Percentiles rank a stretch among this genome's conserved stretches.
These are phyloP conservation scores for Carex kokanica DNA, from an alignment of 176 grass and related monocot genomes.

Conservation along the genomic window DNA sequence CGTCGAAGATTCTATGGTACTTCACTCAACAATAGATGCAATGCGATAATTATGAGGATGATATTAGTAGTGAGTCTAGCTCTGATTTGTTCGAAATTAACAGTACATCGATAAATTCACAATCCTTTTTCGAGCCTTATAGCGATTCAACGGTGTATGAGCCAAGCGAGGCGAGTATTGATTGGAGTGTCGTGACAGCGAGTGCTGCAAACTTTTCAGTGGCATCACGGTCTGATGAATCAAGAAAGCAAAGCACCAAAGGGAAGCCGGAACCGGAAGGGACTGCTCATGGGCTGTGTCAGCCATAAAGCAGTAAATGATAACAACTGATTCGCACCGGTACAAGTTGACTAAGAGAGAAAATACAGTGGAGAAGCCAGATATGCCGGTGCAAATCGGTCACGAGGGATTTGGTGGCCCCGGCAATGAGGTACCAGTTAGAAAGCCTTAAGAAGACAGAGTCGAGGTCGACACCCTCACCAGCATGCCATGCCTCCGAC, in stretches of 20 bases:
- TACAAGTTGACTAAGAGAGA: neutral
- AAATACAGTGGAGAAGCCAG: neutral
- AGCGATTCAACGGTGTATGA: conserved; percentile 44
- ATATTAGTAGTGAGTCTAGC: conserved; percentile 70
- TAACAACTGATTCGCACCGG: conserved; percentile 21
- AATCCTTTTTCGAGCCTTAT: conserved; percentile 21
- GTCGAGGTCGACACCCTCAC: neutral
- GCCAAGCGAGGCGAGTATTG: conserved; percentile 81
- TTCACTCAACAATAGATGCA: neutral
- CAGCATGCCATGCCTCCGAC: neutral
- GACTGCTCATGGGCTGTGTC: conserved; percentile 57
- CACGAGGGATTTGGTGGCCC: neutral
- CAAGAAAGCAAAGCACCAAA: neutral
- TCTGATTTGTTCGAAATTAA: conserved; percentile 98
- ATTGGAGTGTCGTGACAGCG: conserved; percentile 76
- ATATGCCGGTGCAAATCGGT: neutral
- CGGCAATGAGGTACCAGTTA: conserved; percentile 27
- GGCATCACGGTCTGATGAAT: conserved; percentile 32
- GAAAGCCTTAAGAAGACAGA: conserved; percentile 30
- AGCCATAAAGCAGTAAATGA: conserved; percentile 63
- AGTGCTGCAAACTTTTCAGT: conserved; percentile 45
- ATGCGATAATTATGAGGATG: neutral
- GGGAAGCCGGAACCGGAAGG: conserved; percentile 2
- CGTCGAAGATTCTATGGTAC: conserved; percentile 1
- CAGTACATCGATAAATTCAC: conserved; percentile 56